These are phyloP conservation scores for Condylostoma magnum DNA, from an alignment of 169 alveolate species.

Conservation along the genomic window DNA sequence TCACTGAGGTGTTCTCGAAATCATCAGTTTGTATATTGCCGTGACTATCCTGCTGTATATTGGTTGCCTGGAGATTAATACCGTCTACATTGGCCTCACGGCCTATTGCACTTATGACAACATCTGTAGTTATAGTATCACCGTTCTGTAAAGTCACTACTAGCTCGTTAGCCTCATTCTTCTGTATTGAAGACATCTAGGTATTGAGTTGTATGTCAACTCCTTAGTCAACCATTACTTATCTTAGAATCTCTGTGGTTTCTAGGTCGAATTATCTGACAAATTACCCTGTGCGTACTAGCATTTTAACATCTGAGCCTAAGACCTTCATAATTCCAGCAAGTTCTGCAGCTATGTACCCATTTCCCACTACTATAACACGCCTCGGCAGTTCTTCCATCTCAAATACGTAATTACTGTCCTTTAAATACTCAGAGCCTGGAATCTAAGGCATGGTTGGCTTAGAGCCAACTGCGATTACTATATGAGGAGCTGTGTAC, in stretches of 20 bases:
- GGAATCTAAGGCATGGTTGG: slow-evolving; percentile 77
- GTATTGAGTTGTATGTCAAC: slow-evolving; percentile 29
- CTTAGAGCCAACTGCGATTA: slow-evolving; percentile 87
- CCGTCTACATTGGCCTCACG: slow-evolving; percentile 63
- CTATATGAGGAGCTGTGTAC: slow-evolving; percentile 72
- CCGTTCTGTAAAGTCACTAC: slow-evolving; percentile 7
- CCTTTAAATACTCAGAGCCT: slow-evolving; percentile 76
- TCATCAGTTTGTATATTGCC: slow-evolving; percentile 75
- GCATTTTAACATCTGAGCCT: slow-evolving; percentile 85
- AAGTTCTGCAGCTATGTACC: slow-evolving; percentile 94
- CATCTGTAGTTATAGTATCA: not conserved
- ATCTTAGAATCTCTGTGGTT: slow-evolving; percentile 38
- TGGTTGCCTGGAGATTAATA: slow-evolving; percentile 56
- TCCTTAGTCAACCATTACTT: slow-evolving; percentile 46
- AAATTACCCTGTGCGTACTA: slow-evolving; percentile 66
- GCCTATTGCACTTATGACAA: slow-evolving; percentile 82
- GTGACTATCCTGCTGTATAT: slow-evolving; percentile 45
- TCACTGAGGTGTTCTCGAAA: slow-evolving; percentile 68
- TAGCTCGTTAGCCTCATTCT: not conserved
- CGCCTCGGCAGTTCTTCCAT: slow-evolving; percentile 87
- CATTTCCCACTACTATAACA: slow-evolving; percentile 92
- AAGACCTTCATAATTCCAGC: slow-evolving; percentile 87
- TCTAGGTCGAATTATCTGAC: slow-evolving; percentile 64
- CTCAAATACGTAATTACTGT: slow-evolving; percentile 90
- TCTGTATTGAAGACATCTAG: not conserved